These are phyloP conservation scores for Lactifluus echinatus DNA, from an alignment of 768 basidiomycete genomes.

Conservation along the genomic window DNA sequence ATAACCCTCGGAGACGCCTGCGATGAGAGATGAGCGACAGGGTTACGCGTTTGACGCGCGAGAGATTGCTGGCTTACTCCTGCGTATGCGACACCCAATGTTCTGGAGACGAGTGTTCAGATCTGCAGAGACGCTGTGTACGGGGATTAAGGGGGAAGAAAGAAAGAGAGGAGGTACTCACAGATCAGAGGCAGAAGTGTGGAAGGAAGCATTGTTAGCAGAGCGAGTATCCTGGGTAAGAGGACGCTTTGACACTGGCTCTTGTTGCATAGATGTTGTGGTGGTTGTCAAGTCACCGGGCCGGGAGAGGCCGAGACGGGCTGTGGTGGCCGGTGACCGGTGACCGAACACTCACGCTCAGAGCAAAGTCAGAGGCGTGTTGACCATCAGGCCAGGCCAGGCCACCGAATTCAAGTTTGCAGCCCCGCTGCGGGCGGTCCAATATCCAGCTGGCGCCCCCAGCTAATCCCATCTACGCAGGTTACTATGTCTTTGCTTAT, in stretches of 20 bases:
- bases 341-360: too few relatives aligned
- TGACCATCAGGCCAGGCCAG: not conserved
- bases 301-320: not conserved
- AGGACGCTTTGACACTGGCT: constrained; percentile 1
- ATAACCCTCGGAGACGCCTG: constrained; percentile 60
- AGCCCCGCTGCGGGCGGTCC: constrained; percentile 2
- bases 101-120: constrained; percentile 46
- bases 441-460: not conserved
- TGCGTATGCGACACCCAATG: constrained; percentile 49
- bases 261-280: too few relatives aligned
- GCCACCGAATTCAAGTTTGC: not conserved
- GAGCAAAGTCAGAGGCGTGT: constrained; percentile 1
- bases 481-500: constrained; percentile 11
- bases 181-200: not conserved
- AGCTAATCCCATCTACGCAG: too few relatives aligned
- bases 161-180: not conserved
- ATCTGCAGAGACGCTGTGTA: constrained; percentile 37
- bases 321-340: not conserved
- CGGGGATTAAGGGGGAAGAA: not conserved
- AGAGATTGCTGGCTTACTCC: constrained; percentile 42
- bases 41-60: not conserved
- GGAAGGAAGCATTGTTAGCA: not conserved
- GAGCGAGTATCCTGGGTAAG: constrained; percentile 1
- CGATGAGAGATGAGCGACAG: constrained; percentile 22
- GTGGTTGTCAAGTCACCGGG: not conserved